Evolutionary conservation across 768 basidiomycete genomes (phyloP).

Genomic region (Termitomyces sp.): DNA sequence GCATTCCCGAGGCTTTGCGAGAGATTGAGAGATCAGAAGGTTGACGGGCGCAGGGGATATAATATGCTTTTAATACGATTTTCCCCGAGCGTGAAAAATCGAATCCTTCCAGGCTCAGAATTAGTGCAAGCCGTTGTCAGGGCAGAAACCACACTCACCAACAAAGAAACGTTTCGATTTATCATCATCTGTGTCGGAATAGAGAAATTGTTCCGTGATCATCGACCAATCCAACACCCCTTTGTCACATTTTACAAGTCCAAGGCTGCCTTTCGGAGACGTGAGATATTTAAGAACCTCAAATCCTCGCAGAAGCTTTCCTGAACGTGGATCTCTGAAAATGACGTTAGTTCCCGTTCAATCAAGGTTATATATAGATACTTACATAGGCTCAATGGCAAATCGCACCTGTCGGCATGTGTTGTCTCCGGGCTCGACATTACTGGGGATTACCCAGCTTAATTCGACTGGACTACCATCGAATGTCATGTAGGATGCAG

Average conservation of each 20-base stretch:
- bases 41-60: slow-evolving; percentile 22
- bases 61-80: slow-evolving; percentile 29
- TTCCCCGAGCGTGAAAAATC: slow-evolving; percentile 26
- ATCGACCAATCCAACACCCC: slow-evolving; percentile 26
- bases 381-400: slow-evolving; percentile 32
- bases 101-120: slow-evolving; percentile 20
- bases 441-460: slow-evolving; percentile 29
- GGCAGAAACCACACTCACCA: slow-evolving; percentile 18
- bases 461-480: slow-evolving; percentile 31
- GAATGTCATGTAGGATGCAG: slow-evolving; percentile 28
- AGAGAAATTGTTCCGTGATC: slow-evolving; percentile 26
- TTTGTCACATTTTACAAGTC: slow-evolving; percentile 22
- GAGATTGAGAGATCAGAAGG: not conserved
- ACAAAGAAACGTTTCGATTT: slow-evolving; percentile 27
- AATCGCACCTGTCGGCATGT: slow-evolving; percentile 27
- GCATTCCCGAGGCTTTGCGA: slow-evolving; percentile 11
- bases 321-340: slow-evolving; percentile 26
- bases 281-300: slow-evolving; percentile 27
- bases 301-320: slow-evolving; percentile 21
- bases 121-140: not conserved
- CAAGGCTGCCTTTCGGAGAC: slow-evolving; percentile 25
- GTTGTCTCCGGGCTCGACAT: slow-evolving; percentile 13
- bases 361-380: not conserved
- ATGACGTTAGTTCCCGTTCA: slow-evolving; percentile 1
- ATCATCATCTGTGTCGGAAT: slow-evolving; percentile 17